A percentile compares a stretch with the other conserved stretches of the same genome.
These are phyloP conservation scores for Phytomonas serpens DNA, from an alignment of 208 protist genomes.

Conservation along the genomic window DNA sequence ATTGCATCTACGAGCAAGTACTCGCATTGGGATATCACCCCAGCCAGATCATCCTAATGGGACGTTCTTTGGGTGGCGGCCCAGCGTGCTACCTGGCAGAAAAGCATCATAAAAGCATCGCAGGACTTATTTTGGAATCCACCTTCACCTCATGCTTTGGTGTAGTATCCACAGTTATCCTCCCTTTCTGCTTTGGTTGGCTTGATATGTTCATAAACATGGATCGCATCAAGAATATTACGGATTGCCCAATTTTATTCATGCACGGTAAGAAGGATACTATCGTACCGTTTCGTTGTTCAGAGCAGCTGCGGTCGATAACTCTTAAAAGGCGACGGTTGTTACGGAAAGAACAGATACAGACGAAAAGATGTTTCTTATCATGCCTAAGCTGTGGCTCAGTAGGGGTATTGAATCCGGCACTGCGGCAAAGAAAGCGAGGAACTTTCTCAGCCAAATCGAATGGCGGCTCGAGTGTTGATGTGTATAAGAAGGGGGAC, in stretches of 20 bases:
- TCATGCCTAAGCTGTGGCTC: background rate
- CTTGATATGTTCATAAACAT: conserved; percentile 58
- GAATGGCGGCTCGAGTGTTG: background rate
- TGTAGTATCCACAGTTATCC: conserved; percentile 19
- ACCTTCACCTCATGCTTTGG: conserved; percentile 69
- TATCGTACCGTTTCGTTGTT: conserved; percentile 54
- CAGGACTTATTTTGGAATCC: conserved; percentile 51
- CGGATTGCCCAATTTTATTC: conserved; percentile 50
- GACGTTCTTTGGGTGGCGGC: conserved; percentile 69
- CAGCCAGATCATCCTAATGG: conserved; percentile 44
- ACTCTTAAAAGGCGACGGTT: conserved; percentile 5
- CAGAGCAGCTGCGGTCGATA: conserved; percentile 24
- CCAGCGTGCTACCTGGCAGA: conserved; percentile 64
- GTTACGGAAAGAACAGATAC: background rate
- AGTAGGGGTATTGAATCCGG: background rate
- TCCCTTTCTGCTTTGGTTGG: conserved; percentile 19
- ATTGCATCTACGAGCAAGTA: conserved; percentile 51
- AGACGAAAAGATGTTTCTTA: conserved; percentile 4
- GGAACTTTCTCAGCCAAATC: background rate
- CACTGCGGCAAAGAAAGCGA: background rate
- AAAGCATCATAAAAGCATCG: conserved; percentile 51
- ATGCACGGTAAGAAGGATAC: conserved; percentile 54
- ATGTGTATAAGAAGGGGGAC: background rate
- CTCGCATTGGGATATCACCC: conserved; percentile 26
- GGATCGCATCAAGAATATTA: conserved; percentile 25